phyloP scores from a whole-genome alignment of 1,139 yeast species.

The Pichia inconspicua region DNA sequence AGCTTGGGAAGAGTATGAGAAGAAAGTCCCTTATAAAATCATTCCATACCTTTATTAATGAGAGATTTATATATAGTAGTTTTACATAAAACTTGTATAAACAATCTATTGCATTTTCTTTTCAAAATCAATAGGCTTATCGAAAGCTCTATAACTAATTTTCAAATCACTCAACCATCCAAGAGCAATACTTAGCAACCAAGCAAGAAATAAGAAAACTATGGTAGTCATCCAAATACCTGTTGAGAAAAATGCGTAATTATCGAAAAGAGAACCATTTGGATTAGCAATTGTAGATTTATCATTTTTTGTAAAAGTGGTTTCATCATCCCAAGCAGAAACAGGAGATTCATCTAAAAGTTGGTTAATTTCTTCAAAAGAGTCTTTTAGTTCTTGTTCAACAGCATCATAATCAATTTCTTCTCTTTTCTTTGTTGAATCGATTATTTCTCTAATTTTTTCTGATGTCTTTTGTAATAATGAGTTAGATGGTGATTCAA shows the following conservation, averaged over 20 bases:
- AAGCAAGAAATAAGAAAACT: conserved; percentile 46
- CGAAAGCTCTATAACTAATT: conserved; percentile 66
- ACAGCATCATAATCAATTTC: conserved; percentile 21
- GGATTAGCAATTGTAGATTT: conserved; percentile 1
- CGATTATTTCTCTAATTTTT: background rate
- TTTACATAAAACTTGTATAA: background rate
- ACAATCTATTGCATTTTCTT: conserved; percentile 48
- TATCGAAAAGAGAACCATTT: conserved; percentile 36
- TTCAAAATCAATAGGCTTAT: conserved; percentile 54
- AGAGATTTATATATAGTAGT: background rate
- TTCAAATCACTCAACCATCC: conserved; percentile 55
- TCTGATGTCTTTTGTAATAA: conserved; percentile 2
- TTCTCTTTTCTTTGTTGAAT: conserved; percentile 12
- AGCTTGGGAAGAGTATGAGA: conserved; percentile 78
- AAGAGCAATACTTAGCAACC: conserved; percentile 47
- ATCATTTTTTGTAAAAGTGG: background rate
- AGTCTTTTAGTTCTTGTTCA: conserved; percentile 23
- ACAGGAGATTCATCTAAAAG: conserved; percentile 22
- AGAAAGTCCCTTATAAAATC: conserved; percentile 77
- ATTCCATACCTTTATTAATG: conserved; percentile 73
- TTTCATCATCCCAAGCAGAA: conserved; percentile 10
- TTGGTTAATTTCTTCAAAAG: conserved; percentile 25
- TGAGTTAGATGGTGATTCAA: conserved; percentile 13
- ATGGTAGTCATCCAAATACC: conserved; percentile 66
- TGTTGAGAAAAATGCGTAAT: conserved; percentile 45